phyloP scores from a whole-genome alignment of 1,139 yeast genomes.

The Protomyces gravidus region DNA sequence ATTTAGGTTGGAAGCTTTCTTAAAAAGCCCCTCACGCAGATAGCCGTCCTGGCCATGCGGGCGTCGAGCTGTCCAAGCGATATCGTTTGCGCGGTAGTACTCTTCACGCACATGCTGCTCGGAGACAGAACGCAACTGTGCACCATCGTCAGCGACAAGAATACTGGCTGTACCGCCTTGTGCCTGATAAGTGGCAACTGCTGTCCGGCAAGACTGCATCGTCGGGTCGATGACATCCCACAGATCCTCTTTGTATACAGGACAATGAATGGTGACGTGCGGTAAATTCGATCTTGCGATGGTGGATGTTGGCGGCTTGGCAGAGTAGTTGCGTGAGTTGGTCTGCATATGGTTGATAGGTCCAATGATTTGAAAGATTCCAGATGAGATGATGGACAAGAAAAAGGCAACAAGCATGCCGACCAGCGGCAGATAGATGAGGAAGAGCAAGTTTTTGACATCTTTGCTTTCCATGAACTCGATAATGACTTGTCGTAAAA shows the following conservation, averaged over 20 bases:
- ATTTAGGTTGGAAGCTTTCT: conserved; percentile 26
- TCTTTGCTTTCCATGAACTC: conserved; percentile 11
- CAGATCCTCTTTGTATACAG: conserved; percentile 32
- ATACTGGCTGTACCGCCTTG: conserved; percentile 33
- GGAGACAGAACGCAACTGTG: conserved; percentile 31
- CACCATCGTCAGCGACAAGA: conserved; percentile 33
- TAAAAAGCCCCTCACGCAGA: conserved; percentile 23
- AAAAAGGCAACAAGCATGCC: conserved; percentile 26
- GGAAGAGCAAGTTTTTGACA: conserved; percentile 13
- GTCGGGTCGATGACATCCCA: conserved; percentile 32
- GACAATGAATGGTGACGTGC: conserved; percentile 32
- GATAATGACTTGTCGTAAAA: conserved; percentile 5
- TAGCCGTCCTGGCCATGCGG: conserved; percentile 32
- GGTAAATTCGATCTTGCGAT: conserved; percentile 31
- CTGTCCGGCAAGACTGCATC: conserved; percentile 31
- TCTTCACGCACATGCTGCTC: conserved; percentile 27
- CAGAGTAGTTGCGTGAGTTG: conserved; percentile 29
- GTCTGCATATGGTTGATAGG: conserved; percentile 29
- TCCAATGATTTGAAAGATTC: conserved; percentile 28
- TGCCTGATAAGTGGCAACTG: conserved; percentile 33
- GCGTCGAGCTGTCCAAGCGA: conserved; percentile 32
- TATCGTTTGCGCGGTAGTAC: conserved; percentile 30
- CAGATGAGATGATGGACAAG: conserved; percentile 23
- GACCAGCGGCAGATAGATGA: conserved; percentile 26
- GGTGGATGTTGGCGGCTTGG: conserved; percentile 21